Base-by-base conservation (phyloP, 352 stramenopile genomes). In the Thraustotheca clavata region DNA sequence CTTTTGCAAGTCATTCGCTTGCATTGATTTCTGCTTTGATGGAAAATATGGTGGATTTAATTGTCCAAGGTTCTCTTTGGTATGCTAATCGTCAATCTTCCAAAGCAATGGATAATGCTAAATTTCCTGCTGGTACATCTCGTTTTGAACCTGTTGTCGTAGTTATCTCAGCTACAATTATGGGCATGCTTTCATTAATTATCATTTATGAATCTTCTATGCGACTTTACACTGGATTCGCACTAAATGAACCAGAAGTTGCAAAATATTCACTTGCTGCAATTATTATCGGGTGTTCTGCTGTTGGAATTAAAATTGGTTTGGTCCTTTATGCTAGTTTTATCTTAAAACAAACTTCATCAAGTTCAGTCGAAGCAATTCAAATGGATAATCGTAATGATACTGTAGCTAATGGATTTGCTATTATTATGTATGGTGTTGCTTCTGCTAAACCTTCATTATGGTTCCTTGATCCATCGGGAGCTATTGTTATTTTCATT, bases 311-410 rank as follows among this genome's bases (percentile, higher is more conserved):
- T 59, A 94, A 94, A 69, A 69, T 94, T 22, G 73, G 68, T 18
- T 71, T 94, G 34, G 77, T 84, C 46, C 60, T 82, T 24, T 88
- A 92, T 67, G 86, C 76, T 4, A 60, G 68, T 12, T 86, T 75
- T 74, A 75, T 83, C 27, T 70, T 86, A 43, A 81, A 75, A 62
- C 70, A 68, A 0, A 79, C 74, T 14, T 73, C 75, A 54, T 87
- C 77, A 1, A 69, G 67, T 3, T 75, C 76, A 18, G 77, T 84
- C 5, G 69, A 81, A 24, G 77, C 77, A 27, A 86, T 88, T 50
- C 77, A 84, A 7, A 80, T 96, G 73, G 92, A 98, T 83, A 95
- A 98, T 73, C 88, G 86, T 70, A 98, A 98, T 73, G 94, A 98
- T 75, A 86, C 84, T 29, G 63, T 97, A 2, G 91, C 75, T 68